Conservation (phyloP, 2,329 filamentous ascomycete genomes). For the Aspergillus puulaauensis region DNA sequence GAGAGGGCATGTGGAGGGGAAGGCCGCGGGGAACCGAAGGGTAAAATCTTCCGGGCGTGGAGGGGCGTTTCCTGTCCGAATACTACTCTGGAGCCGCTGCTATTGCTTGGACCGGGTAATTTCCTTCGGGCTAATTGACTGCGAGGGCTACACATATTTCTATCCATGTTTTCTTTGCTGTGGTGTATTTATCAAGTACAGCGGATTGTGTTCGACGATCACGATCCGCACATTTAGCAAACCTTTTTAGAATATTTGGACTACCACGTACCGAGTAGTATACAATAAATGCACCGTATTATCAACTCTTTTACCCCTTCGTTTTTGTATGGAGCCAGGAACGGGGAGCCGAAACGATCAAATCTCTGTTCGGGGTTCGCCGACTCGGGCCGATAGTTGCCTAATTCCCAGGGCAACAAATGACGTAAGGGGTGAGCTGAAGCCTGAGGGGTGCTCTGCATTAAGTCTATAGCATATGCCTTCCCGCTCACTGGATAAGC, state of each 20-base stretch:
- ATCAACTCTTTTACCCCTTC: neutral
- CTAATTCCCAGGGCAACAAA: neutral
- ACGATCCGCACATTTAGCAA: too few species aligned
- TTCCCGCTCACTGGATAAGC: neutral
- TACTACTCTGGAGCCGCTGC: neutral
- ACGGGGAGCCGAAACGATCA: neutral
- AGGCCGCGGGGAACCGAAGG: conserved; percentile 11
- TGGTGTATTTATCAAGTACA: neutral
- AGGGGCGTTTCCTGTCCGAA: conserved; percentile 4
- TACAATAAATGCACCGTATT: too few species aligned
- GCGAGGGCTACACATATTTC: neutral
- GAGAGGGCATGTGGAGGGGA: neutral
- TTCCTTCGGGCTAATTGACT: conserved; percentile 1
- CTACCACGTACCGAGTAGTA: too few species aligned
- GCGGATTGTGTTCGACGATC: too few species aligned
- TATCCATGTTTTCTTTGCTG: neutral
- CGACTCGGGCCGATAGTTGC: conserved; percentile 3
- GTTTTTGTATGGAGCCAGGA: neutral
- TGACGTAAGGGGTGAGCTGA: conserved; percentile 3
- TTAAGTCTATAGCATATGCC: neutral
- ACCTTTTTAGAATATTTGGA: too few species aligned
- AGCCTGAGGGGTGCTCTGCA: neutral
- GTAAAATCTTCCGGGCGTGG: conserved; percentile 9
- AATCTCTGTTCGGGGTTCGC: neutral
- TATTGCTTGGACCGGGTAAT: conserved; percentile 5